Evolutionary conservation across 2,329 filamentous ascomycete genomes (phyloP), one percentile per base, ranked within the genome.

Genomic region (Colletotrichum tropicale): DNA sequence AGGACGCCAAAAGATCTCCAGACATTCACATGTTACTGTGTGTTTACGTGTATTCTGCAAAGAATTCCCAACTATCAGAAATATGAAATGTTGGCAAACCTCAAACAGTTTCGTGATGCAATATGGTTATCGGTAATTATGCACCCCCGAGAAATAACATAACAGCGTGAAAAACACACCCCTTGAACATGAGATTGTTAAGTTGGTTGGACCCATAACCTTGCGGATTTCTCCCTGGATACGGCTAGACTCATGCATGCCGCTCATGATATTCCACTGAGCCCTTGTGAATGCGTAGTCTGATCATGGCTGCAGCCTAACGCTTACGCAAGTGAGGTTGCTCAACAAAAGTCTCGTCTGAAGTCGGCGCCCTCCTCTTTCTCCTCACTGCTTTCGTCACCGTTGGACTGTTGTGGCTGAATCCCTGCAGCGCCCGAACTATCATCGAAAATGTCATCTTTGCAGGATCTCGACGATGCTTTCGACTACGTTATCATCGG

Each of bases 401-500:
- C 43, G n/a, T 4, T 52, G 0, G 10, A 52, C 18, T 56, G 9
- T 12, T 28, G 21, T 56, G 30, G 24, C n/a, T n/a, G 2, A 16
- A 15, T 13, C 8, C 30, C 16, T 7, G 21, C 48, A n/a, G 15
- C n/a, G 18, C 16, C 10, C 8, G 18, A 58, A n/a, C 9, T 13
- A 21, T 26, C 15, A 43, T 61, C 26, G n/a, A 52, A 52, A 21
- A 75, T 71, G 72, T 0, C 61, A 26, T 36, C 52, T 26, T 30
- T 30, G 7, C 15, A 73, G 28, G 24, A 5, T 34, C 16, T 70
- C 26, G 67, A 68, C 34, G 15, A 36, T 32, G 16, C 24, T n/a
- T 71, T 67, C 32, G 21, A 83, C 70, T 83, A 83, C 66, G 74
- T 82, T 26, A 78, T 83, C 38, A 80, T 83, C 3, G 82, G 83